phyloP scores from a whole-genome alignment of 1,284 basidiomycete species.

The Tylopilus sp. region DNA sequence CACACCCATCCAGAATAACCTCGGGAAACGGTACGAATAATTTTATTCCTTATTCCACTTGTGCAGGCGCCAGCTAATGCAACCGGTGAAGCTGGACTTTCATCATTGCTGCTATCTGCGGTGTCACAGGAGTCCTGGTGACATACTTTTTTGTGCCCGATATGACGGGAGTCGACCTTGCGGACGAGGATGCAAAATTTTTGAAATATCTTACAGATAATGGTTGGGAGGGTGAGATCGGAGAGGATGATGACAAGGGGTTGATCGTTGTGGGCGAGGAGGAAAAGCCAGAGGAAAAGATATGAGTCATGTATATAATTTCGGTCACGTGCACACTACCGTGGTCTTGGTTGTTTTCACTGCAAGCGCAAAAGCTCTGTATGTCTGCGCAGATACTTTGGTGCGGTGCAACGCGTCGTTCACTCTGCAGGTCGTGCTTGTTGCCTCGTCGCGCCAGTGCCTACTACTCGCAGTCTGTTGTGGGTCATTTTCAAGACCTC shows the following conservation, averaged over 20 bases:
- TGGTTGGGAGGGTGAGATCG: slow-evolving; percentile 67
- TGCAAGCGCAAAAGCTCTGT: neutral
- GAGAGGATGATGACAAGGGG: slow-evolving; percentile 51
- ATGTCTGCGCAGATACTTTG: slow-evolving; percentile 38
- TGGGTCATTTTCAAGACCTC: slow-evolving; percentile 8
- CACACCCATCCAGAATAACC: slow-evolving; percentile 68
- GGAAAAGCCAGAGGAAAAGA: slow-evolving; percentile 6
- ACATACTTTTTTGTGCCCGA: slow-evolving; percentile 72
- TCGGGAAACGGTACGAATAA: slow-evolving; percentile 54
- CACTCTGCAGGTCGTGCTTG: slow-evolving; percentile 22
- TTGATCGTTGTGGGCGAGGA: slow-evolving; percentile 28
- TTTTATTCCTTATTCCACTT: neutral
- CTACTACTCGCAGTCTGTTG: slow-evolving; percentile 30
- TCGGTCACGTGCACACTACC: slow-evolving; percentile 22
- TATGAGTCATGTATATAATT: neutral
- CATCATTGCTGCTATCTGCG: slow-evolving; percentile 70
- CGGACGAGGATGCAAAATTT: slow-evolving; percentile 64
- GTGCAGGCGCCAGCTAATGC: slow-evolving; percentile 10
- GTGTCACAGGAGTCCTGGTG: slow-evolving; percentile 58
- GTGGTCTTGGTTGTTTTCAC: neutral
- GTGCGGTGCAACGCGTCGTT: slow-evolving; percentile 25
- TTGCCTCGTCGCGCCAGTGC: slow-evolving; percentile 20
- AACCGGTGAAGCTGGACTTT: slow-evolving; percentile 58
- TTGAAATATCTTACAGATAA: slow-evolving; percentile 58
- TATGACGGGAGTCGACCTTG: slow-evolving; percentile 68